Base-by-base conservation (phyloP, 192 early-diverging fungal species). In the Chytriomyces sp. region DNA sequence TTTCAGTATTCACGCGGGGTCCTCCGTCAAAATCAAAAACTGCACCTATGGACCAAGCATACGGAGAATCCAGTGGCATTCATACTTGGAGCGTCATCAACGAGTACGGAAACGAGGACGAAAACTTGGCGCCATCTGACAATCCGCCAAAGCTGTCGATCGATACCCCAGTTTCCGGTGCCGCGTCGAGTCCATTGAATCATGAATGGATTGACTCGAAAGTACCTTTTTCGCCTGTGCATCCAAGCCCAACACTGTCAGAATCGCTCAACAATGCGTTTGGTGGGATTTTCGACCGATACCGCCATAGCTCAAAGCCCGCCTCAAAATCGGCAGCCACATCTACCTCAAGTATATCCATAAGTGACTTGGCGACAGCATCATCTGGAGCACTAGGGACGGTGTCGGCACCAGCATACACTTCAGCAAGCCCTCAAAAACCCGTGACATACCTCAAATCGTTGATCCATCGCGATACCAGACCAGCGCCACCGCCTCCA, bases 251-350 rank as follows among this genome's bases (percentile, higher is more conserved):
- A 57, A 57, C 53, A 20, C 53, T 57, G 53, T 57, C 53, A 57
- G 53, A 57, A 20, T 57, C 53, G 53, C 53, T 57, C 16, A 57
- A 13, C 13, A 57, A 20, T 5, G 53, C 53, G 53, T 57, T 57
- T 57, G 53, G 53, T 57, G 53, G 53, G 16, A 57, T 57, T 57
- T 57, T 57, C 53, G 53, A 57, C 53, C 53, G 53, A 57, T 57
- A 57, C 20, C 20, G 13, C 20, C 3, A 35, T 35, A 35, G 35
- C 35, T 35, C 35, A 35, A 35, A 35, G 35, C 35, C 35, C 4
- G 35, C 3, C 4, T 35, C 35, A 35, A 35, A 35, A 35, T 35
- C 57, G 18, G 23, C 16, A 4, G 23, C 57, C 57, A 60, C 16
- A 60, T 60, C 57, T 60, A 23, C 23, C 16, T 60, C 57, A 60